A percentile compares a stretch with the other conserved stretches of the same genome.
Conservation (phyloP, 495 filamentous ascomycete species). For the Bryoglossum gracile region DNA sequence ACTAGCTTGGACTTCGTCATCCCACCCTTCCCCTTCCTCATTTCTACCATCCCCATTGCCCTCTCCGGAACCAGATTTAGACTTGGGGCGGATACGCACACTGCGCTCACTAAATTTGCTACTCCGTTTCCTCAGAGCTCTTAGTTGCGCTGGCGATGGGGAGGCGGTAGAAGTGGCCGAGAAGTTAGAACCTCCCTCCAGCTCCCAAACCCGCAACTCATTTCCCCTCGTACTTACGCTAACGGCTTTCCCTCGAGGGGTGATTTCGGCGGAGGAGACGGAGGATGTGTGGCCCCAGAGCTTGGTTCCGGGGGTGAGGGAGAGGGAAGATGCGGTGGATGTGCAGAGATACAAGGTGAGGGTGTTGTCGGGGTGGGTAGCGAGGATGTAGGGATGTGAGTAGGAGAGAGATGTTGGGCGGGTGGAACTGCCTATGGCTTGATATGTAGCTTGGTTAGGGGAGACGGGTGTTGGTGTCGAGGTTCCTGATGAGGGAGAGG, state of each 20-base stretch:
- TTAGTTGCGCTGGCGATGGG: slow-evolving; percentile 30
- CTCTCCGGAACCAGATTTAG: not conserved
- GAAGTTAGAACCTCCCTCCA: slow-evolving; percentile 60
- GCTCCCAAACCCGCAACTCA: slow-evolving; percentile 90
- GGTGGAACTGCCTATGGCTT: slow-evolving; percentile 21
- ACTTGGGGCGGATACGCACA: slow-evolving; percentile 44
- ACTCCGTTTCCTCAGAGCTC: slow-evolving; percentile 10
- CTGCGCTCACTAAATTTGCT: slow-evolving; percentile 41
- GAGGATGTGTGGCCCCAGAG: slow-evolving; percentile 95
- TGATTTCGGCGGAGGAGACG: slow-evolving; percentile 79
- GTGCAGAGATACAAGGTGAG: slow-evolving; percentile 80
- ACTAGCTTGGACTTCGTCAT: slow-evolving; percentile 25
- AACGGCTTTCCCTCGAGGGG: slow-evolving; percentile 80
- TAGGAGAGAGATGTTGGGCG: slow-evolving; percentile 74
- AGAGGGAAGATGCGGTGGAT: slow-evolving; percentile 48
- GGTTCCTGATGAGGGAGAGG: slow-evolving; percentile 8
- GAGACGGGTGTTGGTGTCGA: slow-evolving; percentile 5
- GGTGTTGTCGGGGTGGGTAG: slow-evolving; percentile 87
- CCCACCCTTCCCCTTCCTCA: not conserved
- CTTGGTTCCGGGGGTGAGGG: slow-evolving; percentile 65
- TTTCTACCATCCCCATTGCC: slow-evolving; percentile 1
- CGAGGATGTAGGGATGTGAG: slow-evolving; percentile 84
- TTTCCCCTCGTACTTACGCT: slow-evolving; percentile 76
- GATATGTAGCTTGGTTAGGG: too few species aligned
- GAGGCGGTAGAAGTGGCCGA: slow-evolving; percentile 34